phyloP scores from a whole-genome alignment of 2,329 filamentous ascomycete species.

The Raffaelea deltoideospora region DNA sequence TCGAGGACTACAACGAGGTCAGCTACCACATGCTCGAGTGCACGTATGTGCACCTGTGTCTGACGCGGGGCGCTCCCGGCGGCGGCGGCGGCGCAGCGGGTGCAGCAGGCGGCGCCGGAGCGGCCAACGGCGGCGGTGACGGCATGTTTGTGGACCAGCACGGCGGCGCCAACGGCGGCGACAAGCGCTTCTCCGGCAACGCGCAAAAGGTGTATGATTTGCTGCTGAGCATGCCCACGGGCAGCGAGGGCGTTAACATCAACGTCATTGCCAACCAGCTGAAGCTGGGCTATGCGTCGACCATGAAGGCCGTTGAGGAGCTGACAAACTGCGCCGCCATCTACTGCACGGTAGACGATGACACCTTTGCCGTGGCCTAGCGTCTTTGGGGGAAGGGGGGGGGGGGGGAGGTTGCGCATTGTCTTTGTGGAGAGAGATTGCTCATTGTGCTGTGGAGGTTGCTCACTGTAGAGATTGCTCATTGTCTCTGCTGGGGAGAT shows the following conservation, averaged over 20 bases:
- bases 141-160: slow-evolving; percentile 39
- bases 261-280: slow-evolving; percentile 56
- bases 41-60: slow-evolving; percentile 73
- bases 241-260: slow-evolving; percentile 71
- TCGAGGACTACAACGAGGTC: slow-evolving; percentile 82
- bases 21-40: slow-evolving; percentile 85
- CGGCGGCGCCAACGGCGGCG: slow-evolving; percentile 21
- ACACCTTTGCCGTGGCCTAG: slow-evolving; percentile 52
- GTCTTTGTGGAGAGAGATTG: too few species aligned
- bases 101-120: slow-evolving; percentile 20
- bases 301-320: slow-evolving; percentile 68
- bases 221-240: slow-evolving; percentile 51
- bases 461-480: too few species aligned
- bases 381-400: too few species aligned
- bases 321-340: slow-evolving; percentile 58
- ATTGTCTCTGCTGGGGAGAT: too few species aligned
- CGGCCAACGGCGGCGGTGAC: slow-evolving; percentile 22
- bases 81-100: too few species aligned
- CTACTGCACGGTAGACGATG: slow-evolving; percentile 84
- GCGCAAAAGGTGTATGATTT: slow-evolving; percentile 60
- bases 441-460: too few species aligned
- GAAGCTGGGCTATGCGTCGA: slow-evolving; percentile 52
- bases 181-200: slow-evolving; percentile 30
- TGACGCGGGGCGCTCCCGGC: slow-evolving; percentile 52
- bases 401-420: too few species aligned